Evolutionary conservation across 1,284 basidiomycete genomes (phyloP), one percentile per base, ranked within the genome.

Genomic region (Cutaneotrichosporon daszewskae): DNA sequence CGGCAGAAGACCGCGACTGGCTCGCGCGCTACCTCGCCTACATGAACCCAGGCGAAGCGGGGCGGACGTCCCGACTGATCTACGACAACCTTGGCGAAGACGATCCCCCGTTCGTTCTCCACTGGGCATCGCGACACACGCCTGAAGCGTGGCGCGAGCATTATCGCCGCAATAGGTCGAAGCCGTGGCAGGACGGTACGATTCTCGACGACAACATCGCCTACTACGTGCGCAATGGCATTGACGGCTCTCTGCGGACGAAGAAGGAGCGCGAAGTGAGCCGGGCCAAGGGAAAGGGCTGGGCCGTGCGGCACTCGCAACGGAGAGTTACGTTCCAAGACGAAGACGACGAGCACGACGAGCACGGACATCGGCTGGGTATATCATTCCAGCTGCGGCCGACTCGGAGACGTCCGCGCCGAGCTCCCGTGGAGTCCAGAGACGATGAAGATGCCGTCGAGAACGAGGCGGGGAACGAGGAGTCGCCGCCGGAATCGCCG

Each of bases 11-110:
- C 34, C 28, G 54, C 29, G 51, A 56, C 36, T 23, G 31, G 17
- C 45, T 56, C 5, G 54, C 54, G 5, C 48, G 54, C 14, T 56
- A 41, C 34, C 26, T 56, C 9, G 54, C 54, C 9, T 37, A 20
- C 5, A 34, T n/a, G n/a, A n/a, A n/a, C 9, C 43, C 47, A 14
- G 33, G 36, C 9, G 51, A 43, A 7, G 17, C 23, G 22, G 31
- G 36, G 2, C 42, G 42, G 23, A 37, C 29, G n/a, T 44, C 42
- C 3, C 19, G 17, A 14, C n/a, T 11, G 8, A 14, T 44, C 14
- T 44, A 37, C 31, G 23, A 22, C 11, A 2, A 12, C 8, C 29
- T 44, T n/a, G 35, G 31, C 2, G 41, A 24, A 11, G 28, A 29
- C 13, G 28, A 29, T 16, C 28, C 28, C 28, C n/a, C n/a, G n/a